Evolutionary conservation across 75 land plant genomes (phyloP).

Genomic region (Sequoiadendron giganteum): DNA sequence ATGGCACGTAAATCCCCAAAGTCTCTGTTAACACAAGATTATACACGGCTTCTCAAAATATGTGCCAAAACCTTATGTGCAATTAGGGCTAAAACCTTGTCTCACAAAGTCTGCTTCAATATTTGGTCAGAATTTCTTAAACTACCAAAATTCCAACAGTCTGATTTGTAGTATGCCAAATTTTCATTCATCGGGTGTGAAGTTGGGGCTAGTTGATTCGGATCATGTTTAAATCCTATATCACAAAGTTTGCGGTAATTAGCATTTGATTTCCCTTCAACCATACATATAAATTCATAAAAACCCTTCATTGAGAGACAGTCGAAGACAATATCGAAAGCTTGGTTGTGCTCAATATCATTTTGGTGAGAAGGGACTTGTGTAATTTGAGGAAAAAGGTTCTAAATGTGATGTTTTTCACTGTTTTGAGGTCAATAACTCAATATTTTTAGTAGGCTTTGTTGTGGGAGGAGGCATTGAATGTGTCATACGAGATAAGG

Average conservation of each 20-base stretch:
- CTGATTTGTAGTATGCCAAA: neutral
- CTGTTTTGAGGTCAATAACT: conserved; percentile 35
- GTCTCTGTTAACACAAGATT: too few species aligned
- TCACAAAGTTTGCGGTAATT: neutral
- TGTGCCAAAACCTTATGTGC: too few species aligned
- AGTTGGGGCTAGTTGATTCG: neutral
- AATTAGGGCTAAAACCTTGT: too few species aligned
- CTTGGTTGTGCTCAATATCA: conserved; percentile 63
- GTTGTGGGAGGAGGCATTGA: conserved; percentile 85
- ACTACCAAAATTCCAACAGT: too few species aligned
- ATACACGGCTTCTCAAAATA: too few species aligned
- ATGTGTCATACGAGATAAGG: conserved; percentile 42
- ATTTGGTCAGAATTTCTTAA: too few species aligned
- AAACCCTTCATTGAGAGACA: conserved; percentile 56
- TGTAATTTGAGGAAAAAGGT: conserved; percentile 24
- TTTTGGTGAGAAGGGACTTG: conserved; percentile 26
- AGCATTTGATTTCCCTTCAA: neutral
- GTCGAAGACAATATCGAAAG: conserved; percentile 40
- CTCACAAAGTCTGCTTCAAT: too few species aligned
- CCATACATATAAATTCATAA: conserved; percentile 15
- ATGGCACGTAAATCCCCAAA: too few species aligned
- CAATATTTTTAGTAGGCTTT: conserved; percentile 76
- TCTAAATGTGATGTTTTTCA: conserved; percentile 27
- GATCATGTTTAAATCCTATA: neutral
- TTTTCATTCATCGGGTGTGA: neutral